phyloP scores from a whole-genome alignment of 257 asterid species.

The Solanum bulbocastanum region DNA sequence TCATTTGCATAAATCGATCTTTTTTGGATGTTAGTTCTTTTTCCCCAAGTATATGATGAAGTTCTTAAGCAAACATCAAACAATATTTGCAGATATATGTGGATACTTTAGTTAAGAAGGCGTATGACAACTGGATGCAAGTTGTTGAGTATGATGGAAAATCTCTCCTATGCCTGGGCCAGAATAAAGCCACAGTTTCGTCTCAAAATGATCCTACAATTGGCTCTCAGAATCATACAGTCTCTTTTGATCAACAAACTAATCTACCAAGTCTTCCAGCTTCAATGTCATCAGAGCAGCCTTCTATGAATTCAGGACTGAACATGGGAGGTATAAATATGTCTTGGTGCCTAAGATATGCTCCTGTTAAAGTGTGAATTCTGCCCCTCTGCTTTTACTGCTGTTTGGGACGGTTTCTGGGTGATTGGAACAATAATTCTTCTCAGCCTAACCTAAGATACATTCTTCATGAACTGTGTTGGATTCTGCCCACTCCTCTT shows the following conservation, averaged over 20 bases:
- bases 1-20: background rate
- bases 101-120: slow-evolving; percentile 81
- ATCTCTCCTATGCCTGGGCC: slow-evolving; percentile 58
- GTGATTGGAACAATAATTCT: background rate
- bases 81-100: slow-evolving; percentile 51
- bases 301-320: slow-evolving; percentile 37
- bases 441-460: background rate
- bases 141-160: slow-evolving; percentile 88
- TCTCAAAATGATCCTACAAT: slow-evolving; percentile 26
- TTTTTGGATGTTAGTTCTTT: background rate
- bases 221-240: slow-evolving; percentile 36
- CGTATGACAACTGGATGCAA: slow-evolving; percentile 84
- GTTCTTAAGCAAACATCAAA: background rate
- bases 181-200: slow-evolving; percentile 29
- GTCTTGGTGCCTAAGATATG: background rate
- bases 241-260: slow-evolving; percentile 42
- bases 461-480: background rate
- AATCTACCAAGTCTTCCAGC: slow-evolving; percentile 48
- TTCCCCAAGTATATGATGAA: background rate
- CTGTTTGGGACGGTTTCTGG: background rate
- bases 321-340: slow-evolving; percentile 50
- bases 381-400: background rate
- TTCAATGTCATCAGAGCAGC: slow-evolving; percentile 46
- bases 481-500: background rate
- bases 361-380: background rate